Evolutionary conservation across 2,329 filamentous ascomycete genomes (phyloP), one percentile per base, ranked within the genome.

Genomic region (Diplodia scrobiculata): DNA sequence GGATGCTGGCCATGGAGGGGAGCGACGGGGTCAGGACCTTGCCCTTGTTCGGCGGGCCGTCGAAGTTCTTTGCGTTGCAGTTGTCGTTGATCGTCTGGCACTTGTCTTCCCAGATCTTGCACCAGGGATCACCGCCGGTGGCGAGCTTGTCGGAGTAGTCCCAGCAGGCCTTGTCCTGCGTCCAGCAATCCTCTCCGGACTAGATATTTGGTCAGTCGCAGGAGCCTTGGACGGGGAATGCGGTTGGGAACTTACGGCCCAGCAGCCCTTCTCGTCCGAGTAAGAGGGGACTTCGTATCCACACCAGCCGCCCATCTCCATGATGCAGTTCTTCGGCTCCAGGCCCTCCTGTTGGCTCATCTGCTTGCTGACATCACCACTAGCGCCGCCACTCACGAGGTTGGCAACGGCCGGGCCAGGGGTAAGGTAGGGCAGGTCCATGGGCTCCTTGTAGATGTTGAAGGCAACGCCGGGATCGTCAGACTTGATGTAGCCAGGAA

Each of bases 251-350:
- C 74, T 69, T 73, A 79, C 79, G 63, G 69, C 80, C 85, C 86
- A 91, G 80, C 89, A 91, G 14, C 83, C 83, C 1, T 73, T 73
- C 72, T 87, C 81, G 52, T 79, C 79, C 4, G 77, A 79, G 78
- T 89, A 91, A 9, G 76, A 71, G 0, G 83, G 74, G 0, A 91
- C 81, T 72, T 90, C 84, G 67, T 82, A 79, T 62, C 83, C 88
- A 76, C 87, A 90, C 89, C 89, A 92, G 79, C 92, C 91, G 67
- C 80, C 89, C 73, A 90, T 91, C 72, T 86, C 85, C 67, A 88
- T 72, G 45, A 90, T 79, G 72, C 86, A 89, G 70, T 81, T 78
- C 1, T 72, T 65, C 0, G 88, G 88, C 63, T 86, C 79, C 13
- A 82, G 75, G 13, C 86, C 87, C 48, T 82, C 79, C 3, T 72